A percentile compares a stretch with the other conserved stretches of the same genome.
Conservation (phyloP, 2,329 filamentous ascomycete genomes). For the Colletotrichum coccodes region DNA sequence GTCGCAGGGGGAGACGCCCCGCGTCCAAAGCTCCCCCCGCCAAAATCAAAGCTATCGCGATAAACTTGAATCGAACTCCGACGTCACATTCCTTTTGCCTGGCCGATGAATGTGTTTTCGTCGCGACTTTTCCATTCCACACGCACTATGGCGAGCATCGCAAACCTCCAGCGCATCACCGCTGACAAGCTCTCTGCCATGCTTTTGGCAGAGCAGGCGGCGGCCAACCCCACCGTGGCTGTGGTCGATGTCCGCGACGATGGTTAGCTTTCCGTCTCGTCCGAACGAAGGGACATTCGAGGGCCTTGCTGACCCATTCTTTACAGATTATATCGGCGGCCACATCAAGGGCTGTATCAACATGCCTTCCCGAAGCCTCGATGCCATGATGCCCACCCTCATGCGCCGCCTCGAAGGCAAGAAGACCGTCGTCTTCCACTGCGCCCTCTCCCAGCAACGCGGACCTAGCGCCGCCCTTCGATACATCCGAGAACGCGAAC, state of each 20-base stretch:
- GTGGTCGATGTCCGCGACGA: slow-evolving; percentile 92
- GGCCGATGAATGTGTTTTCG: not conserved
- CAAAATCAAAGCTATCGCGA: not conserved
- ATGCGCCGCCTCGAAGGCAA: slow-evolving; percentile 80
- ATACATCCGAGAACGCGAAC: slow-evolving; percentile 79
- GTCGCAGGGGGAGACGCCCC: not conserved
- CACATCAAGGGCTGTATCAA: slow-evolving; percentile 85
- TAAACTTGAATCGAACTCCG: not conserved
- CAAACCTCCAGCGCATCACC: slow-evolving; percentile 73
- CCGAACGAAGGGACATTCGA: not conserved
- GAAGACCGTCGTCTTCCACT: slow-evolving; percentile 92
- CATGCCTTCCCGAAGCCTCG: slow-evolving; percentile 78
- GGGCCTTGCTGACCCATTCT: not conserved
- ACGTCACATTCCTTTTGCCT: slow-evolving; percentile 2
- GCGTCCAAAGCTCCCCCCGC: slow-evolving; percentile 18
- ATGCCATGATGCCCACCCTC: slow-evolving; percentile 83
- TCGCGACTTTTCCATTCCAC: not conserved
- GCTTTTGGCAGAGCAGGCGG: slow-evolving; percentile 62
- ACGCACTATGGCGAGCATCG: slow-evolving; percentile 63
- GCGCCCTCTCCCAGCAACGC: slow-evolving; percentile 88
- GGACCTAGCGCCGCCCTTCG: slow-evolving; percentile 85
- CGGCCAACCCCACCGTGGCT: slow-evolving; percentile 63
- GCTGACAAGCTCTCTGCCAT: slow-evolving; percentile 74
- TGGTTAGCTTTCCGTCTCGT: slow-evolving; percentile 56
- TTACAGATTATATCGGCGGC: slow-evolving; percentile 84